phyloP scores from a whole-genome alignment of 2,329 filamentous ascomycete genomes.

The Epichloe coenophiala region DNA sequence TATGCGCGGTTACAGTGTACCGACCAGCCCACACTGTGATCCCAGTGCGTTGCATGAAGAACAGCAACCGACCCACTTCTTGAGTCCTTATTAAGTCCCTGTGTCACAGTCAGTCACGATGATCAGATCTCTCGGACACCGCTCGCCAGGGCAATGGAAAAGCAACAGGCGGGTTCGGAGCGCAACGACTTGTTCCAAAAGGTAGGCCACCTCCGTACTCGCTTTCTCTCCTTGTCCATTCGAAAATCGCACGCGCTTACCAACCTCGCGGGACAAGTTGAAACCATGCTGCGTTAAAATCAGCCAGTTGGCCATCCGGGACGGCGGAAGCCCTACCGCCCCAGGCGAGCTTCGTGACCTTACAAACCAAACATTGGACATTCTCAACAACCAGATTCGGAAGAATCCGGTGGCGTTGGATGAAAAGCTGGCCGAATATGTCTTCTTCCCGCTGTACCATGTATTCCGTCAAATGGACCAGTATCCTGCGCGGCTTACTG shows the following conservation, averaged over 20 bases:
- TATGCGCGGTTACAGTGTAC: not conserved
- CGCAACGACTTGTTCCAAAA: conserved; percentile 25
- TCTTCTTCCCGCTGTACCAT: conserved; percentile 84
- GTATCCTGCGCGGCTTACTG: conserved; percentile 58
- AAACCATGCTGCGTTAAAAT: conserved; percentile 50
- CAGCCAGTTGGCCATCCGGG: conserved; percentile 40
- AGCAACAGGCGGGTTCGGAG: conserved; percentile 5
- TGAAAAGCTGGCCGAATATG: conserved; percentile 78
- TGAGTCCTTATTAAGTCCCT: too few species aligned
- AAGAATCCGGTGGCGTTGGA: conserved; percentile 46
- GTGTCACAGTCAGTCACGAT: too few species aligned
- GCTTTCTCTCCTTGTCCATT: not conserved
- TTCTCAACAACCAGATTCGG: conserved; percentile 31
- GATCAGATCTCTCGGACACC: not conserved
- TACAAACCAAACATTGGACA: conserved; percentile 28
- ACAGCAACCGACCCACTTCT: not conserved
- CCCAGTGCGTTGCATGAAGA: not conserved
- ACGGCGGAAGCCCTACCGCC: conserved; percentile 26
- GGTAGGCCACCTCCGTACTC: conserved; percentile 14
- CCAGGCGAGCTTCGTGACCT: conserved; percentile 31
- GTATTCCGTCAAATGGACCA: conserved; percentile 65
- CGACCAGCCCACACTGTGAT: not conserved
- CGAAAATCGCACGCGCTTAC: not conserved
- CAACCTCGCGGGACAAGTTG: conserved; percentile 29
- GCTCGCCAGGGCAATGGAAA: conserved; percentile 7